A percentile compares a stretch with the other conserved stretches of the same genome.
Evolutionary conservation across 1,139 yeast species (phyloP).

Genomic region (Dujonia santamariae): DNA sequence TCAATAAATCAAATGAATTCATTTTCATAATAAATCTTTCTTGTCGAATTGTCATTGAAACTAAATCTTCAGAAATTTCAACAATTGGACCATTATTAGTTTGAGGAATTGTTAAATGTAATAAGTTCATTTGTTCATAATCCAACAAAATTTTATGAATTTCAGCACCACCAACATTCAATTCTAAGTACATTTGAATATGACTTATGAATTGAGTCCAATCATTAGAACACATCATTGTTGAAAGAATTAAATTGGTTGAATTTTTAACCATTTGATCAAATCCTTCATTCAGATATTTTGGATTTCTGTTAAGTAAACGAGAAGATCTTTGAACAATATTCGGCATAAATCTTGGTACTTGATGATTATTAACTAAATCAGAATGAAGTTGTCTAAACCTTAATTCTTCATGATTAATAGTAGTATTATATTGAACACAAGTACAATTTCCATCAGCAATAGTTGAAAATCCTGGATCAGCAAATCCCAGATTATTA

Average conservation of each 20-base stretch:
- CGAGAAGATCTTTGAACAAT: not conserved
- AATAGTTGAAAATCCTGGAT: conserved; percentile 12
- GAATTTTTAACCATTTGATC: conserved; percentile 1
- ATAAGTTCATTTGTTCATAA: conserved; percentile 14
- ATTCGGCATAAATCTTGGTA: not conserved
- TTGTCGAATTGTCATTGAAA: conserved; percentile 29
- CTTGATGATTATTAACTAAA: conserved; percentile 1
- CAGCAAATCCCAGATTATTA: conserved; percentile 21
- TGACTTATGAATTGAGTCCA: not conserved
- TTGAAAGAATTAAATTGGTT: not conserved
- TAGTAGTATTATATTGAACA: conserved; percentile 7
- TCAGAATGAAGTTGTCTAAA: conserved; percentile 23
- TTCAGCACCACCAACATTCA: too few relatives aligned
- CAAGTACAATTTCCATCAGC: conserved; percentile 7
- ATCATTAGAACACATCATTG: not conserved
- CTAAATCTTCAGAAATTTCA: conserved; percentile 26
- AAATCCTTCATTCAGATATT: not conserved
- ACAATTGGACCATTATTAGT: conserved; percentile 10
- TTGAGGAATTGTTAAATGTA: conserved; percentile 16
- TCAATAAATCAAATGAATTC: conserved; percentile 28
- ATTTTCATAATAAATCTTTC: conserved; percentile 28
- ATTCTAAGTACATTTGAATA: too few relatives aligned
- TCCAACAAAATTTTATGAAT: conserved; percentile 1
- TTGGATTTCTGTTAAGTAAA: conserved; percentile 1
- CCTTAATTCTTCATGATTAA: conserved; percentile 17